Evolutionary conservation across 2,329 filamentous ascomycete genomes (phyloP).

Genomic region (Bipolaris victoriae): DNA sequence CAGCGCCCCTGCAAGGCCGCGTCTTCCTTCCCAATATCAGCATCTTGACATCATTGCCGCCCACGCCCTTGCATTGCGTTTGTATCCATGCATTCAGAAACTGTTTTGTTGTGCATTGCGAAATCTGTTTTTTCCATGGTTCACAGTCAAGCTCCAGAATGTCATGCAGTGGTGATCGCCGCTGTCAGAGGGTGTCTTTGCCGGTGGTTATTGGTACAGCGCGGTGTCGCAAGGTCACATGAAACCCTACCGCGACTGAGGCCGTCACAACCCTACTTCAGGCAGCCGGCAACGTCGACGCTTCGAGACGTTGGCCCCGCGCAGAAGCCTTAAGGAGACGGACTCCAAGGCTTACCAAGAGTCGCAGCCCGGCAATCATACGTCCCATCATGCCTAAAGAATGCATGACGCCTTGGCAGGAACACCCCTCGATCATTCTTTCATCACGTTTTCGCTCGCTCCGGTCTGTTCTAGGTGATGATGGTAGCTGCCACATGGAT

Average conservation of each 20-base stretch:
- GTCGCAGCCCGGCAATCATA: constrained; percentile 46
- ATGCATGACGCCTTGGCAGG: constrained; percentile 40
- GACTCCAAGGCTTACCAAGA: constrained; percentile 34
- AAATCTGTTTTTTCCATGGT: constrained; percentile 6
- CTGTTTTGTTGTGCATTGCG: constrained; percentile 24
- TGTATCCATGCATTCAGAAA: constrained; percentile 23
- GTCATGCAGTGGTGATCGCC: constrained; percentile 33
- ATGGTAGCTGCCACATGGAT: constrained; percentile 17
- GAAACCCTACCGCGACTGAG: constrained; percentile 44
- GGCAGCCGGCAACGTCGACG: constrained; percentile 23
- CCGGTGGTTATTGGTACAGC: constrained; percentile 36
- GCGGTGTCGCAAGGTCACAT: constrained; percentile 35
- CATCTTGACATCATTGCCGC: constrained; percentile 21
- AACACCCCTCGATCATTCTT: constrained; percentile 33
- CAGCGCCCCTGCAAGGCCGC: constrained; percentile 29
- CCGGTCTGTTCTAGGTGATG: constrained; percentile 15
- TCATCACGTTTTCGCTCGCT: constrained; percentile 7
- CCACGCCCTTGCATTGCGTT: constrained; percentile 38
- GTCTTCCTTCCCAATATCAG: constrained; percentile 37
- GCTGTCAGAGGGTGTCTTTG: constrained; percentile 17
- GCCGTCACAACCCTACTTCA: constrained; percentile 36
- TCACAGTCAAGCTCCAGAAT: constrained; percentile 12
- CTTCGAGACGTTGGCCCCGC: constrained; percentile 19
- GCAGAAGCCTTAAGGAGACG: constrained; percentile 24
- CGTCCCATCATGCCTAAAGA: constrained; percentile 38